A percentile compares a stretch with the other conserved stretches of the same genome.
Conservation (phyloP, 2,329 filamentous ascomycete genomes). For the Cryphonectria japonica region DNA sequence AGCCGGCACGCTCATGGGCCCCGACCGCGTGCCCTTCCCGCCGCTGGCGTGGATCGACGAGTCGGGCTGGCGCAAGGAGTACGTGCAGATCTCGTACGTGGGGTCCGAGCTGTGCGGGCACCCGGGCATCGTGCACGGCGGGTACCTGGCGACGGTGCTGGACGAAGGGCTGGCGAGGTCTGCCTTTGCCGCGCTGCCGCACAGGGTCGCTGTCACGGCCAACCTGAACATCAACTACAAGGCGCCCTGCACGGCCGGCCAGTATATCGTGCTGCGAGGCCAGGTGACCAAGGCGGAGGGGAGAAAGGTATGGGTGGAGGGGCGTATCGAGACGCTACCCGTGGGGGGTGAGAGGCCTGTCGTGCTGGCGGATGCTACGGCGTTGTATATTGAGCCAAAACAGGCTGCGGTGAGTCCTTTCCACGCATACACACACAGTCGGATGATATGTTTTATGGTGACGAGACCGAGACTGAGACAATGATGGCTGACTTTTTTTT, state of each 20-base stretch:
- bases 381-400: constrained; percentile 86
- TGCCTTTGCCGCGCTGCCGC: constrained; percentile 85
- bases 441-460: not conserved
- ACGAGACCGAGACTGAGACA: not conserved
- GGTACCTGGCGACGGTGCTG: constrained; percentile 86
- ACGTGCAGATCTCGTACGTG: constrained; percentile 76
- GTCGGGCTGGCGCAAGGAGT: constrained; percentile 59
- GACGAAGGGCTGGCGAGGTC: constrained; percentile 89
- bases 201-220: constrained; percentile 84
- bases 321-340: constrained; percentile 78
- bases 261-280: constrained; percentile 77
- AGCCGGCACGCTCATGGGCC: constrained; percentile 75
- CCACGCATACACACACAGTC: too few species aligned
- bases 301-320: constrained; percentile 92
- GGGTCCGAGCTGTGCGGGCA: constrained; percentile 85
- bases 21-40: constrained; percentile 77
- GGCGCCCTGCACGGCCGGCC: constrained; percentile 74
- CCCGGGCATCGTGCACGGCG: constrained; percentile 88
- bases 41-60: constrained; percentile 77
- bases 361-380: constrained; percentile 80
- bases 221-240: constrained; percentile 84
- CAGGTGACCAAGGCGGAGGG: constrained; percentile 86
- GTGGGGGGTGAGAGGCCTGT: constrained; percentile 63
- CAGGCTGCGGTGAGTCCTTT: constrained; percentile 68
- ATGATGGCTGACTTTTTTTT: constrained; percentile 10